These are phyloP conservation scores for Yarrowia alimentaria DNA, from an alignment of 805 yeast species.

Conservation along the genomic window DNA sequence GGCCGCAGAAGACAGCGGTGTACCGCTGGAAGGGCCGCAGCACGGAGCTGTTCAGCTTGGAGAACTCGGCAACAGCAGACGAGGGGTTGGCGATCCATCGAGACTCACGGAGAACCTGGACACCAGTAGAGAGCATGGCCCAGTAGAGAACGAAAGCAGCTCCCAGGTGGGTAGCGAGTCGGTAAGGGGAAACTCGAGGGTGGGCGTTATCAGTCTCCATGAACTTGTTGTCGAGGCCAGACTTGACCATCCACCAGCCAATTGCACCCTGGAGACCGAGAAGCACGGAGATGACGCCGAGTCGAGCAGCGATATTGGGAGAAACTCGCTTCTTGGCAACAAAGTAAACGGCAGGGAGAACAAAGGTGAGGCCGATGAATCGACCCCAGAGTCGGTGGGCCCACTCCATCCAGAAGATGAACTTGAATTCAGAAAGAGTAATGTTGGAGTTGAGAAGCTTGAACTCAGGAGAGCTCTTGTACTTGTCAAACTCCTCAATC, in stretches of 20 bases:
- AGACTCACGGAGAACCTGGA: slow-evolving; percentile 74
- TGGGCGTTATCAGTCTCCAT: slow-evolving; percentile 78
- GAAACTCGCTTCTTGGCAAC: slow-evolving; percentile 65
- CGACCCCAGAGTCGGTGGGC: slow-evolving; percentile 91
- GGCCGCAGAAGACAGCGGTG: slow-evolving; percentile 56
- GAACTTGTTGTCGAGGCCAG: slow-evolving; percentile 83
- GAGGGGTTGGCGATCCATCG: slow-evolving; percentile 66
- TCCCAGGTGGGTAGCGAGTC: slow-evolving; percentile 90
- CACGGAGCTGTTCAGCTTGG: slow-evolving; percentile 59
- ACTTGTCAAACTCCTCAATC: slow-evolving; percentile 79
- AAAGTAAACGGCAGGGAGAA: slow-evolving; percentile 82
- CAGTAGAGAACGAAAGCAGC: slow-evolving; percentile 86
- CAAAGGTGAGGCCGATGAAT: slow-evolving; percentile 77
- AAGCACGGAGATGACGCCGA: slow-evolving; percentile 69
- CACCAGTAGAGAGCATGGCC: slow-evolving; percentile 88
- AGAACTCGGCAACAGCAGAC: slow-evolving; percentile 52
- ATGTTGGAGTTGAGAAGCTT: slow-evolving; percentile 84
- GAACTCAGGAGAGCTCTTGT: slow-evolving; percentile 86
- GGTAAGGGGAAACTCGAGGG: slow-evolving; percentile 96
- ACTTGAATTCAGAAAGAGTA: slow-evolving; percentile 87
- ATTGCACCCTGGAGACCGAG: slow-evolving; percentile 92
- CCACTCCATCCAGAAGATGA: slow-evolving; percentile 97
- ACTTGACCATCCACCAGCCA: slow-evolving; percentile 99
- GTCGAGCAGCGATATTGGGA: slow-evolving; percentile 60
- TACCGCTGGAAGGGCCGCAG: slow-evolving; percentile 56